Evolutionary conservation across 2,329 filamentous ascomycete genomes (phyloP).

Genomic region (Pleoardoris graminearum): DNA sequence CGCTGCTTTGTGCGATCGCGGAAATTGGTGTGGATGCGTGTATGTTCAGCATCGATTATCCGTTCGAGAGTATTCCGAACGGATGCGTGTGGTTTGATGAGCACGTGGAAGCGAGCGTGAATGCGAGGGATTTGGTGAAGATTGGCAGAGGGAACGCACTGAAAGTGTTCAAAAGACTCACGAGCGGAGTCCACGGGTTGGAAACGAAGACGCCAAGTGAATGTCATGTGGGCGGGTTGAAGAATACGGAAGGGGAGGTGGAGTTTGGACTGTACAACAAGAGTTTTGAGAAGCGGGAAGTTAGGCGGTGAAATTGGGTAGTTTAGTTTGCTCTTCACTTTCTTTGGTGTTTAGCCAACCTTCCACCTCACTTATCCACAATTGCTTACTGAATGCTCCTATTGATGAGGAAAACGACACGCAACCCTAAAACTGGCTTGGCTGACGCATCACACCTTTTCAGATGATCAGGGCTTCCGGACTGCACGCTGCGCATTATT

Average conservation of each 20-base stretch:
- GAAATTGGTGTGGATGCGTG: slow-evolving; percentile 44
- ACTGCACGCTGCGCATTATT: too few relatives aligned
- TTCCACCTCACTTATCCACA: too few relatives aligned
- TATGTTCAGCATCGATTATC: slow-evolving; percentile 45
- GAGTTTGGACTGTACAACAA: slow-evolving; percentile 27
- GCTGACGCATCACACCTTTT: too few relatives aligned
- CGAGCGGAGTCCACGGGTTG: slow-evolving; percentile 11
- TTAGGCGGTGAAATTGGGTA: neutral
- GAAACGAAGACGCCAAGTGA: slow-evolving; percentile 10
- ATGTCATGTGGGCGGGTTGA: slow-evolving; percentile 23
- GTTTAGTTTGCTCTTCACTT: too few relatives aligned
- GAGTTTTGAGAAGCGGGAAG: slow-evolving; percentile 12
- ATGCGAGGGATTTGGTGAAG: slow-evolving; percentile 23
- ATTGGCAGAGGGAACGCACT: slow-evolving; percentile 29
- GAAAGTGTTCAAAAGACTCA: slow-evolving; percentile 20
- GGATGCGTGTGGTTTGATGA: slow-evolving; percentile 1
- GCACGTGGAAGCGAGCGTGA: slow-evolving; percentile 16
- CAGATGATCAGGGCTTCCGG: too few relatives aligned
- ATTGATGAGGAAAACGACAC: too few relatives aligned
- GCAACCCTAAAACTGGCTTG: too few relatives aligned
- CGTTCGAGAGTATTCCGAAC: neutral
- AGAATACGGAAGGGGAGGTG: slow-evolving; percentile 18
- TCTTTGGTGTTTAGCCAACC: too few relatives aligned
- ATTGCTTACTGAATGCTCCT: too few relatives aligned
- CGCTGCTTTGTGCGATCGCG: slow-evolving; percentile 45